Conservation (phyloP, 192 early-diverging fungal species). For the Podila epicladia region DNA sequence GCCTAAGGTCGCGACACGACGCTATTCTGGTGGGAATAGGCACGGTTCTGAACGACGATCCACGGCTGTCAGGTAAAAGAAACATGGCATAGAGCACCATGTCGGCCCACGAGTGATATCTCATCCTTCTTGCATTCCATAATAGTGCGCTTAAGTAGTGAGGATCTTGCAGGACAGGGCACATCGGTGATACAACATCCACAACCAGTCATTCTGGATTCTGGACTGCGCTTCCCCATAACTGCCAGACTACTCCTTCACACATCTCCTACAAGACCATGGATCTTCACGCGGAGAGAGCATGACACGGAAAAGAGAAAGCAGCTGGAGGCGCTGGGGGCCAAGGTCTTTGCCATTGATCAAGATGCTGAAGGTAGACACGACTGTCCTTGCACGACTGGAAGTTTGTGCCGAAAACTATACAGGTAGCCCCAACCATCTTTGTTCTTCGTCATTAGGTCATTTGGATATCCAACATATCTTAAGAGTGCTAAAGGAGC, state of each 20-base stretch:
- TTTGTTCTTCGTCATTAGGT: constrained; percentile 17
- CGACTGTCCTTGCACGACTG: too few species aligned
- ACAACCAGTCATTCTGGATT: constrained; percentile 84
- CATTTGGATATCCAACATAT: constrained; percentile 25
- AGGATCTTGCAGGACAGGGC: constrained; percentile 7
- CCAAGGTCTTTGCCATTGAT: constrained; percentile 58
- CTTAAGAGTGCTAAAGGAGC: constrained; percentile 13
- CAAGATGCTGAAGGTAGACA: constrained; percentile 35
- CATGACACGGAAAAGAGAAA: constrained; percentile 29
- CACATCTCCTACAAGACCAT: constrained; percentile 57
- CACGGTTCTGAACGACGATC: constrained; percentile 85
- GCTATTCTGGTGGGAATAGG: constrained; percentile 89
- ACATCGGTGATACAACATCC: constrained; percentile 58
- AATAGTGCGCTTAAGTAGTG: constrained; percentile 22
- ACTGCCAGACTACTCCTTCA: constrained; percentile 62
- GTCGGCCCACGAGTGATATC: neutral
- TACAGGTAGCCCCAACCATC: neutral
- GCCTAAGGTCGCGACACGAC: constrained; percentile 75
- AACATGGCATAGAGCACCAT: neutral
- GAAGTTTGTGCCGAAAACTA: neutral
- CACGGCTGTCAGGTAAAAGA: constrained; percentile 69
- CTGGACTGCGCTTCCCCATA: constrained; percentile 69
- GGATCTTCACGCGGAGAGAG: constrained; percentile 60
- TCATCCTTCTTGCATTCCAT: neutral
- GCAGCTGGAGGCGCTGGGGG: constrained; percentile 68